These are phyloP conservation scores for Nicotiana attenuata DNA, from an alignment of 257 asterid genomes.

Conservation along the genomic window DNA sequence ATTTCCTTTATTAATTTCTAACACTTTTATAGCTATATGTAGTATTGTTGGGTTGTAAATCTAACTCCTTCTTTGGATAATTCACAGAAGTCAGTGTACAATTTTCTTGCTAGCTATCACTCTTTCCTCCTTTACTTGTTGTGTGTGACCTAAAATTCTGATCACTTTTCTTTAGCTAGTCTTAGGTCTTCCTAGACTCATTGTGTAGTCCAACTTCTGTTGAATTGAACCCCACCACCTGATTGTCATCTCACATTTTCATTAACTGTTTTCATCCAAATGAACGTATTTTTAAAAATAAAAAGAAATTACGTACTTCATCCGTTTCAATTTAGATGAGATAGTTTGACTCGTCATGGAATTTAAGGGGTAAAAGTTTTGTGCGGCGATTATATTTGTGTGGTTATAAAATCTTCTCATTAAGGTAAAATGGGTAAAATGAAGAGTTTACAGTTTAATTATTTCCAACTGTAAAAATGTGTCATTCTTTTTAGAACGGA, in stretches of 20 bases:
- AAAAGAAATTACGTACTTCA: too few species aligned
- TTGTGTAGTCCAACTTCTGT: background rate
- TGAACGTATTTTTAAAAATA: background rate
- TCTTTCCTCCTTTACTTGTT: slow-evolving; percentile 16
- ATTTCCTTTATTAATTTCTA: background rate
- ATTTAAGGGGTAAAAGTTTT: too few species aligned
- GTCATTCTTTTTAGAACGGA: too few species aligned
- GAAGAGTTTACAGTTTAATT: too few species aligned
- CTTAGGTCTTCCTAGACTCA: background rate
- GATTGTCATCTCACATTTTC: slow-evolving; percentile 3
- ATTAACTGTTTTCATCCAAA: background rate
- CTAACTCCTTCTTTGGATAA: slow-evolving; percentile 21
- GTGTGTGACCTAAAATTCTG: slow-evolving; percentile 19
- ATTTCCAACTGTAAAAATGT: too few species aligned
- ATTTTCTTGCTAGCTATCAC: background rate
- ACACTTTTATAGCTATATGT: slow-evolving; percentile 15
- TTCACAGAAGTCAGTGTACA: slow-evolving; percentile 25
- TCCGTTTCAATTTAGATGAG: too few species aligned
- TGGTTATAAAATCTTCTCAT: too few species aligned
- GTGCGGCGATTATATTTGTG: too few species aligned
- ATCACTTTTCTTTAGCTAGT: background rate
- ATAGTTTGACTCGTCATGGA: too few species aligned
- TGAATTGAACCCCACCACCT: background rate
- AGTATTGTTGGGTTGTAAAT: slow-evolving; percentile 22
- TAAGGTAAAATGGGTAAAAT: too few species aligned